Conservation (phyloP, 441 rosid genomes). For the Gossypium schwendimanii region DNA sequence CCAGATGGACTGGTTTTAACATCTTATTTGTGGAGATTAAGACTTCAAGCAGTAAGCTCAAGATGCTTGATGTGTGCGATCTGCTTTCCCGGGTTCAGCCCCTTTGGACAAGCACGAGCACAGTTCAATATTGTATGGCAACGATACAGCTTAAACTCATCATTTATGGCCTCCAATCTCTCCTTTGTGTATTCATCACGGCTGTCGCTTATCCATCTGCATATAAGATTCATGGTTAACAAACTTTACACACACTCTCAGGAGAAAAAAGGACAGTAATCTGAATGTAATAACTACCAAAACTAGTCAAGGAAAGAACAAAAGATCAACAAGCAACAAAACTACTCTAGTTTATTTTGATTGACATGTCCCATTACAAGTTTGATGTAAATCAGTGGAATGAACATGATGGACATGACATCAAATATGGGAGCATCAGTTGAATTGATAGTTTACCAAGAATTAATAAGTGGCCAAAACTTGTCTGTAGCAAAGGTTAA, state of each 20-base stretch:
- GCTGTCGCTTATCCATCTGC: slow-evolving; percentile 96
- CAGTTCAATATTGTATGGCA: slow-evolving; percentile 98
- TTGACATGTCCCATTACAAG: neutral
- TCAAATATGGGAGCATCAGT: neutral
- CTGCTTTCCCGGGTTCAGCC: slow-evolving; percentile 91
- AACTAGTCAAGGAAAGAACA: neutral
- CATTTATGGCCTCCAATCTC: slow-evolving; percentile 70
- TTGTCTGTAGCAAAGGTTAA: no score
- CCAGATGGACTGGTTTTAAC: slow-evolving; percentile 7
- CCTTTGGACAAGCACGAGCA: slow-evolving; percentile 95
- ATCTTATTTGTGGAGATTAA: slow-evolving; percentile 3
- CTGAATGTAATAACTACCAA: neutral
- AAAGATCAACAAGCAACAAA: neutral
- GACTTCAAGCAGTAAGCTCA: slow-evolving; percentile 29
- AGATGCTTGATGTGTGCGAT: slow-evolving; percentile 72
- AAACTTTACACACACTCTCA: neutral
- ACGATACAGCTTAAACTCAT: slow-evolving; percentile 89
- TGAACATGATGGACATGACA: neutral
- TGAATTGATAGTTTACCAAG: neutral
- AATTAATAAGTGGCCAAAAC: no score
- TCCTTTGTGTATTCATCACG: slow-evolving; percentile 87
- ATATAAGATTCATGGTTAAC: neutral
- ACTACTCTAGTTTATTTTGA: neutral
- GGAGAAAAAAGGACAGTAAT: neutral
- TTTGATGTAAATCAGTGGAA: neutral